Evolutionary conservation across 371 early-diverging fungal species (phyloP).

Genomic region (Mortierella sp.): DNA sequence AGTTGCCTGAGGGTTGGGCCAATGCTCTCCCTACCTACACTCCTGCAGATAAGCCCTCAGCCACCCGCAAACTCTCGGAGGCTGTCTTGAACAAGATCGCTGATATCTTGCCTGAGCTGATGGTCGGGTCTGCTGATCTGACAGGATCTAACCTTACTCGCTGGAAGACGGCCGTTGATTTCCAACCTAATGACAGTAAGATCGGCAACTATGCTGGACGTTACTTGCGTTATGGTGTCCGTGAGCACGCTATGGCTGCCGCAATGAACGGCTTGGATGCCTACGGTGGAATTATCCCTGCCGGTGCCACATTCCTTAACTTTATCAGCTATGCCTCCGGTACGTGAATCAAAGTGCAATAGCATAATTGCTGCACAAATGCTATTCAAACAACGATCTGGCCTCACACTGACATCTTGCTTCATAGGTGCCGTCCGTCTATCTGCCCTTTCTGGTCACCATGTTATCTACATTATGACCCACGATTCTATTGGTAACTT

Average conservation of each 20-base stretch:
- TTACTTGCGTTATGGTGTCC: conserved; percentile 97
- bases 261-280: conserved; percentile 96
- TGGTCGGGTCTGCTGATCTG: conserved; percentile 99
- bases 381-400: too few relatives aligned
- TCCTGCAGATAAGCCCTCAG: conserved; percentile 84
- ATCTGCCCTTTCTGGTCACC: conserved; percentile 89
- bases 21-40: conserved; percentile 82
- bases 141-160: conserved; percentile 97
- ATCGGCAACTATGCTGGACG: conserved; percentile 90
- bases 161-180: conserved; percentile 95
- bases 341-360: conserved; percentile 3
- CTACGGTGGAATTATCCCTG: conserved; percentile 93
- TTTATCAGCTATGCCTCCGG: conserved; percentile 66
- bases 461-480: conserved; percentile 97
- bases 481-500: conserved; percentile 98
- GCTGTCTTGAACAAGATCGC: conserved; percentile 87
- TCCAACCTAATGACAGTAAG: conserved; percentile 81
- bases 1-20: conserved; percentile 84
- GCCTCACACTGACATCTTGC: too few relatives aligned
- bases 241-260: conserved; percentile 99
- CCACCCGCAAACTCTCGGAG: conserved; percentile 94
- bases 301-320: conserved; percentile 97
- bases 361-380: too few relatives aligned
- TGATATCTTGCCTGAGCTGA: conserved; percentile 83
- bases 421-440: conserved; percentile 89